Conservation (phyloP, 176 grass and related monocot genomes). For the Triticum urartu region DNA sequence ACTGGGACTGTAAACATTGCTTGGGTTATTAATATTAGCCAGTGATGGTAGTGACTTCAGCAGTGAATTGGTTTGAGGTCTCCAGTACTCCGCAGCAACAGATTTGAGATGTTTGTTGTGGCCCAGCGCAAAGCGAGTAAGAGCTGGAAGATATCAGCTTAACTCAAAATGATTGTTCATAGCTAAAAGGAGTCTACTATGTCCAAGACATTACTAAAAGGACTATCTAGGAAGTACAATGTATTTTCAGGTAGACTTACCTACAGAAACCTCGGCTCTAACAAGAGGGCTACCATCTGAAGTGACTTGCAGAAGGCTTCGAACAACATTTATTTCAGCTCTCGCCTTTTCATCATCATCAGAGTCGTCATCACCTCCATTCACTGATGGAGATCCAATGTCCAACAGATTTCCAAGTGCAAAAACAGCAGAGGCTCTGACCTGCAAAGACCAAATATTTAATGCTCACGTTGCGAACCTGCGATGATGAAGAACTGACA, state of each 20-base stretch:
- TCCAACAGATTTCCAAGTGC: slow-evolving; percentile 88
- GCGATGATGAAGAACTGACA: slow-evolving; percentile 12
- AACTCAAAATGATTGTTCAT: slow-evolving; percentile 30
- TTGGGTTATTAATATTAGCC: slow-evolving; percentile 69
- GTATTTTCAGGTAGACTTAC: slow-evolving; percentile 45
- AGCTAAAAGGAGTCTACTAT: slow-evolving; percentile 9
- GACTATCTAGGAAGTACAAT: slow-evolving; percentile 13
- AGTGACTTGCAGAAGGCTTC: slow-evolving; percentile 71
- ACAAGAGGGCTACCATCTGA: slow-evolving; percentile 93
- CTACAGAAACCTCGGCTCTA: slow-evolving; percentile 84
- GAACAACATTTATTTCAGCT: slow-evolving; percentile 79
- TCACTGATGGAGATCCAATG: slow-evolving; percentile 58
- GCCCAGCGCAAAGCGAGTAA: slow-evolving; percentile 81
- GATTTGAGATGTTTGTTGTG: slow-evolving; percentile 93
- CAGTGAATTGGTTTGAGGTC: slow-evolving; percentile 68
- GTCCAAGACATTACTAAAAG: not conserved
- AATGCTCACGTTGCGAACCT: slow-evolving; percentile 22
- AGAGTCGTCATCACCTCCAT: slow-evolving; percentile 62
- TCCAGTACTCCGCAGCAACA: slow-evolving; percentile 84
- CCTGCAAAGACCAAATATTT: slow-evolving; percentile 61
- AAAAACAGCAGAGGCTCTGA: slow-evolving; percentile 95
- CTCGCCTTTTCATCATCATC: slow-evolving; percentile 90
- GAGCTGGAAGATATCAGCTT: slow-evolving; percentile 57
- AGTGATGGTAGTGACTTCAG: slow-evolving; percentile 79
- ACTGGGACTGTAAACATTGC: slow-evolving; percentile 47